Evolutionary conservation across 78 protist genomes (phyloP).

Genomic region (Anaeramoeba ignava): DNA sequence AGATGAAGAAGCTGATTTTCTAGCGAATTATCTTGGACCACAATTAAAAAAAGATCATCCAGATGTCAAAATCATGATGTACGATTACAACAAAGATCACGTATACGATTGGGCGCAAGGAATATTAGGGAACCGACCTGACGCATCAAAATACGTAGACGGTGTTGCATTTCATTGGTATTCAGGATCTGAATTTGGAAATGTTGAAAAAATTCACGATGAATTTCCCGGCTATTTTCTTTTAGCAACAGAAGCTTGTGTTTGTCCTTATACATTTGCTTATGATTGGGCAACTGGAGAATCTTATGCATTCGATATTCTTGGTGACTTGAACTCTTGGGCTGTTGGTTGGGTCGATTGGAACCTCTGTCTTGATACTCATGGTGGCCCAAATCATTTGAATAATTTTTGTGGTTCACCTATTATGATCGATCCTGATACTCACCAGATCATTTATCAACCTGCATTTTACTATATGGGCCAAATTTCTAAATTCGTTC

Average conservation of each 20-base stretch:
- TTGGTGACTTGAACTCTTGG: conserved; percentile 8
- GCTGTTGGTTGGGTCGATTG: conserved; percentile 32
- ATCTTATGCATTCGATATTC: conserved; percentile 18
- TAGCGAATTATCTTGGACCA: neutral
- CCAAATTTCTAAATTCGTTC: conserved; percentile 10
- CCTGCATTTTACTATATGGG: conserved; percentile 22
- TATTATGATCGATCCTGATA: conserved; percentile 8
- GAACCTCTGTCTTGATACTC: conserved; percentile 9
- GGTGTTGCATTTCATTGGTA: conserved; percentile 40
- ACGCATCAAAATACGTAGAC: conserved; percentile 14
- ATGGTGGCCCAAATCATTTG: conserved; percentile 31
- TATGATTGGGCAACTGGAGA: neutral
- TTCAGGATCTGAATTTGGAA: conserved; percentile 1
- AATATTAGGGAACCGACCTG: conserved; percentile 14
- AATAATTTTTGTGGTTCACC: conserved; percentile 19
- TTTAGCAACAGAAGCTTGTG: conserved; percentile 29
- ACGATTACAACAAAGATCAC: conserved; percentile 31
- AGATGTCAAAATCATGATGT: conserved; percentile 15
- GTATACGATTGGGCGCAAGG: conserved; percentile 1
- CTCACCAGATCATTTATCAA: neutral
- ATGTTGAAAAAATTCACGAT: neutral
- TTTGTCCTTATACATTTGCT: neutral
- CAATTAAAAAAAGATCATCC: conserved; percentile 24
- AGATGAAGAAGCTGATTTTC: neutral
- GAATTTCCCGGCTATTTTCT: conserved; percentile 8